These are phyloP conservation scores for Tetraselmis chui DNA, from an alignment of 139 green algal species.

Conservation along the genomic window DNA sequence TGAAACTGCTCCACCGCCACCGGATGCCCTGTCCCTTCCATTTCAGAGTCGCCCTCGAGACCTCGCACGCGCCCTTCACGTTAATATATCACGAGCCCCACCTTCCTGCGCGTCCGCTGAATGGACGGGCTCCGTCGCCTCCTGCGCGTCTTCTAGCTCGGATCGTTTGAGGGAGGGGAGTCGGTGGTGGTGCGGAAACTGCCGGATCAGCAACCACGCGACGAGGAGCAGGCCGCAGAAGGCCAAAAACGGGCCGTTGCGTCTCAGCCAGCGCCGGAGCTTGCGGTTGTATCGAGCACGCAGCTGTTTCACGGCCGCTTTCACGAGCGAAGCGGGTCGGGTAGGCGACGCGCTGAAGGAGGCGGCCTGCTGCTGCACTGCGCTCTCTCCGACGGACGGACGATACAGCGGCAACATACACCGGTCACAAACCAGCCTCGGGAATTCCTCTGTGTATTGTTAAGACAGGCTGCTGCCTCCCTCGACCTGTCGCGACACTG, in stretches of 20 bases:
- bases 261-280: background rate
- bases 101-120: too few species aligned
- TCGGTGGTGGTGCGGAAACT: background rate
- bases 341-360: background rate
- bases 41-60: too few species aligned
- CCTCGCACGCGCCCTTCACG: too few species aligned
- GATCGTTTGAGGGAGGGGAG: background rate
- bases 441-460: too few species aligned
- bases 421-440: too few species aligned
- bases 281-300: background rate
- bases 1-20: conserved; percentile 3
- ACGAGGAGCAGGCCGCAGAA: background rate
- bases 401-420: background rate
- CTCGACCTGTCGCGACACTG: too few species aligned
- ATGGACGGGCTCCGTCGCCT: too few species aligned
- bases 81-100: too few species aligned
- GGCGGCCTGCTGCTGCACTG: background rate
- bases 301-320: background rate
- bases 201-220: background rate
- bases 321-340: background rate
- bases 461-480: too few species aligned
- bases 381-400: too few species aligned
- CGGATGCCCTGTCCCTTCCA: background rate
- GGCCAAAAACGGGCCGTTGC: background rate
- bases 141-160: too few species aligned